Evolutionary conservation across 805 yeast genomes (phyloP), one percentile per base, ranked within the genome.

Genomic region (Yamadazyma nakazawae): DNA sequence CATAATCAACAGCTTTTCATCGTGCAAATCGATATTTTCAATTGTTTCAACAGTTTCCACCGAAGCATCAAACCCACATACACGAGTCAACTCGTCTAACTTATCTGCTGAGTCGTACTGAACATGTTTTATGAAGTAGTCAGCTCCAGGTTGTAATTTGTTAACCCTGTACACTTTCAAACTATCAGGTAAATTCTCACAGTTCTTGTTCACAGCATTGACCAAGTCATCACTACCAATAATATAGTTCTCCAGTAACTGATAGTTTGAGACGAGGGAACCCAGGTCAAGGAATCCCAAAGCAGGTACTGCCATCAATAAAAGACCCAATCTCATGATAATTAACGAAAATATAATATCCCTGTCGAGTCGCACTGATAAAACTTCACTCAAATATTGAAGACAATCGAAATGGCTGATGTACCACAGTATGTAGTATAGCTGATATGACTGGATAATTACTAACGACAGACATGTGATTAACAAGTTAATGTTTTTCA

Each of bases 401-500:
- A 34, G 7, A 34, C 32, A 24, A 28, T 9, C 34, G 37, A 30
- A 67, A 52, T 48, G 48, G 54, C 66, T 16, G 78, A 72, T 53
- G 68, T 74, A 47, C 77, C 78, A 46, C 67, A 65, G 68, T 66
- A 64, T 26, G 70, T 65, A 40, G 32, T 13, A 3, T 5, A 26
- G 13, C 3, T n/a, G 32, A 14, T n/a, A 31, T 34, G 37, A 34
- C 19, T 16, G 19, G 19, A 16, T 38, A 26, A 32, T 32, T 41
- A 46, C 49, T 46, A 46, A 46, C 49, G n/a, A 9, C 51, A 82
- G 86, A 54, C 63, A 80, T 18, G 94, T 86, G 45, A 67, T 86
- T 34, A 75, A 73, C 52, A 87, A 86, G 64, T 76, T 87, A 48
- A 74, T 85, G 64, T 74, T 84, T 56, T 86, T 84, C 73, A 86